These are phyloP conservation scores for Besnoitia besnoiti DNA, from an alignment of 169 alveolate genomes.

Conservation along the genomic window DNA sequence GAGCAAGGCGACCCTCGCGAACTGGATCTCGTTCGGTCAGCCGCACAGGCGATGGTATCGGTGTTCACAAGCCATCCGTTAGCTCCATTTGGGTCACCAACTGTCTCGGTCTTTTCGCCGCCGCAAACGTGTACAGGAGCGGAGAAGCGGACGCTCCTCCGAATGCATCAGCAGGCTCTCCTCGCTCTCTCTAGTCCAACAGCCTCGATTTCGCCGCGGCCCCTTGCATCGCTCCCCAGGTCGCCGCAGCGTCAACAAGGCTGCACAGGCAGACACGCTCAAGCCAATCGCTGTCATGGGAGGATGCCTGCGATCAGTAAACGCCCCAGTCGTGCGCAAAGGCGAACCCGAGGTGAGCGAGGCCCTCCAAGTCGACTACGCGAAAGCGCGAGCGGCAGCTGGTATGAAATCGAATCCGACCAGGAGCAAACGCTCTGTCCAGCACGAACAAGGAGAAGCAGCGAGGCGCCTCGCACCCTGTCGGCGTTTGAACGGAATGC, in stretches of 20 bases:
- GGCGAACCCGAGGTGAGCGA: neutral
- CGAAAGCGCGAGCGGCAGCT: no score
- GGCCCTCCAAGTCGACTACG: no score
- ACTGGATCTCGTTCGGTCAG: neutral
- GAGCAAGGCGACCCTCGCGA: neutral
- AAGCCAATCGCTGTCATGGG: neutral
- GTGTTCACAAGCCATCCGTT: neutral
- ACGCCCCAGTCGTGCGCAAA: neutral
- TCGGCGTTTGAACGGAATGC: no score
- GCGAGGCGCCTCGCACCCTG: no score
- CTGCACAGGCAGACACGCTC: neutral
- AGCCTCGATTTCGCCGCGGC: neutral
- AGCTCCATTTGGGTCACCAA: neutral
- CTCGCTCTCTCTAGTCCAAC: neutral
- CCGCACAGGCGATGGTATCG: neutral
- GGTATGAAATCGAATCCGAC: no score
- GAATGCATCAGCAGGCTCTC: neutral
- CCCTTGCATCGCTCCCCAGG: neutral
- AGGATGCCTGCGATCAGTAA: neutral
- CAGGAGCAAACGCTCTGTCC: no score
- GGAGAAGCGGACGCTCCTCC: neutral
- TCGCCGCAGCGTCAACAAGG: neutral
- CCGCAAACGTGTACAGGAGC: neutral
- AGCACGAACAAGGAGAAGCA: no score
- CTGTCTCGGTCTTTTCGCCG: neutral